These are phyloP conservation scores for Celoporthe dispersa DNA, from an alignment of 2,329 filamentous ascomycete species.

Conservation along the genomic window DNA sequence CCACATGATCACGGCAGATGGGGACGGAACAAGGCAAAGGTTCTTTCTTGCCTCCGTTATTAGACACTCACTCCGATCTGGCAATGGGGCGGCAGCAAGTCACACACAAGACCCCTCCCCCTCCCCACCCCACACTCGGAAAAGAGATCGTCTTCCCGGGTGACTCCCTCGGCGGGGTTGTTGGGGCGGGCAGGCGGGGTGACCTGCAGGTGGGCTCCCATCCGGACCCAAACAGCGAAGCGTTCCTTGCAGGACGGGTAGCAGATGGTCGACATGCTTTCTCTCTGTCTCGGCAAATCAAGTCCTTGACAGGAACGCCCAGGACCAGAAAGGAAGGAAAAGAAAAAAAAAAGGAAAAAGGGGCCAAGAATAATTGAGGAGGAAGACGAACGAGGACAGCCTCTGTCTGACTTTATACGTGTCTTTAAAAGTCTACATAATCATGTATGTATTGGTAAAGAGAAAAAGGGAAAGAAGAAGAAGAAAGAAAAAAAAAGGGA, in stretches of 20 bases:
- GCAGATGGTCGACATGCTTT: background rate
- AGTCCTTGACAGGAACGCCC: background rate
- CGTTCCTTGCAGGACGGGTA: background rate
- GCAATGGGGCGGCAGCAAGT: background rate
- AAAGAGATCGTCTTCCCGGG: background rate
- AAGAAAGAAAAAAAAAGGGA: background rate
- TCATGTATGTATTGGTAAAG: background rate
- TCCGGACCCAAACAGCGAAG: background rate
- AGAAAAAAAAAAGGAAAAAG: no score
- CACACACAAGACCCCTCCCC: background rate
- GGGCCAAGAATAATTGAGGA: no score
- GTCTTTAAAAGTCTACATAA: background rate
- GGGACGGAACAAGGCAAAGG: background rate
- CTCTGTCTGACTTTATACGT: background rate
- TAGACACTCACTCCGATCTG: no score
- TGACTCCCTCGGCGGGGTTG: background rate
- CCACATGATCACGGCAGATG: background rate
- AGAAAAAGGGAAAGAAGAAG: no score
- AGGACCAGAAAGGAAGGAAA: no score
- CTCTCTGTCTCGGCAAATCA: background rate
- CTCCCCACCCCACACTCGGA: background rate
- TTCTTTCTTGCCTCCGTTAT: background rate
- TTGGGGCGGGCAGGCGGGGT: background rate
- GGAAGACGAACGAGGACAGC: background rate
- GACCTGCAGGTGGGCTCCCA: background rate